Evolutionary conservation across 2,329 filamentous ascomycete species (phyloP), one percentile per base, ranked within the genome.

Genomic region (Pseudofabraea citricarpa): DNA sequence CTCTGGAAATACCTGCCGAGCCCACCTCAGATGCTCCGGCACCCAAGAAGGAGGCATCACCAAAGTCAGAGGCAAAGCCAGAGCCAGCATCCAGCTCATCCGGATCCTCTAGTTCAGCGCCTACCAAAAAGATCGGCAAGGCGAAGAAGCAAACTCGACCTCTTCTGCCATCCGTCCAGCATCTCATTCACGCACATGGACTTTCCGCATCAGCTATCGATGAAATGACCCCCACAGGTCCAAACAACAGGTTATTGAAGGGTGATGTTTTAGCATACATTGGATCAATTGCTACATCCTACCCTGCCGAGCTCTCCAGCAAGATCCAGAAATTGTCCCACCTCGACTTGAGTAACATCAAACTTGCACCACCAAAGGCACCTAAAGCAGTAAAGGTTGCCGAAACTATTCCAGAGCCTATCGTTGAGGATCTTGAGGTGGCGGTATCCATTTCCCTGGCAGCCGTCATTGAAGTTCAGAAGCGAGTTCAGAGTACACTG

Each of bases 311-410:
- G 48, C 76, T 90, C 55, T 85, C 87, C 43, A 71, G 77, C 45
- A 81, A 80, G 41, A 83, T 95, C 60, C 73, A 79, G 47, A 84
- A 89, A 65, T 79, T 93, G 38, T 72, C 79, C 32, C 89, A 94
- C 64, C 81, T 98, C 41, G 91, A 98, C 64, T 80, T 98, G 19
- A 93, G 86, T 72, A 95, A 97, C 72, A 91, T 97, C 72, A 94
- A 95, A 72, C 70, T 91, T 46, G 84, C 83, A 37, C 56, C 65
- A 19, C 49, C 43, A 38, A 58, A 62, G 12, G 59, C 66, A 24
- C 59, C 66, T 53, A 64, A 66, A 46, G 56, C 63, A 9, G 58
- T 61, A 6, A 62, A 67, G 41, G 61, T 65, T 27, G 61, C 64
- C 18, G 61, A 66, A 22, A 57, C 68, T 6, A 59, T 60, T 12